Percentiles rank a stretch among this genome's conserved stretches.
These are phyloP conservation scores for Peniophora sp. DNA, from an alignment of 1,284 basidiomycete genomes.

Conservation along the genomic window DNA sequence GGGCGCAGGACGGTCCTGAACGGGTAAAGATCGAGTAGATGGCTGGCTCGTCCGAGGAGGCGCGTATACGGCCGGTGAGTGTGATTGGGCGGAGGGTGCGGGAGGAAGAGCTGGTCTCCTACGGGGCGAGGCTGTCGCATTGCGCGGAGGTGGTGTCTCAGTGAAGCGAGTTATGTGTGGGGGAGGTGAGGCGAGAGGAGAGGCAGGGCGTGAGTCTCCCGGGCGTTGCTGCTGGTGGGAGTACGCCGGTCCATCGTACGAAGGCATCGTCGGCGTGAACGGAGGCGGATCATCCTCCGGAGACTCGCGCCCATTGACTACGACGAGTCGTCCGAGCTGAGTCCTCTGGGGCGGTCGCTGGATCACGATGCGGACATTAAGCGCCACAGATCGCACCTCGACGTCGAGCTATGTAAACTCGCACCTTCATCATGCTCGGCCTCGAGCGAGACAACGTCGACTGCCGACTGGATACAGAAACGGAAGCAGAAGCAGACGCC, in stretches of 20 bases:
- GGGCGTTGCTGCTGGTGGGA: no score
- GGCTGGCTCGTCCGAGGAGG: constrained; percentile 5
- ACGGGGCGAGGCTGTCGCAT: no score
- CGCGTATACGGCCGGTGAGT: constrained; percentile 3
- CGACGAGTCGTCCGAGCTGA: not conserved
- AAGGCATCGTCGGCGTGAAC: constrained; percentile 30
- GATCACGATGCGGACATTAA: no score
- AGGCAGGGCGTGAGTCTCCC: constrained; percentile 23
- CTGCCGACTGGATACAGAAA: not conserved
- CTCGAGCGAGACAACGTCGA: not conserved
- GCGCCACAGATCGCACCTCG: no score
- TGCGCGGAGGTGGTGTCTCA: no score
- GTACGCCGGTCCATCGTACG: constrained; percentile 31
- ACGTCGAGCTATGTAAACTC: not conserved
- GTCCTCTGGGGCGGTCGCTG: not conserved
- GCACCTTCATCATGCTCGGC: constrained; percentile 6
- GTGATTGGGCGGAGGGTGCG: no score
- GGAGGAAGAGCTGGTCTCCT: no score
- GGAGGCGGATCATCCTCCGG: constrained; percentile 28
- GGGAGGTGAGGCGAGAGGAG: constrained; percentile 19
- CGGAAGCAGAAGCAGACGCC: constrained; percentile 7
- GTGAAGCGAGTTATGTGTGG: no score
- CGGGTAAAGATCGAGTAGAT: not conserved
- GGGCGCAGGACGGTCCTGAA: not conserved
- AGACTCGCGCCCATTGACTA: constrained; percentile 9